Base-by-base conservation (phyloP, 163 green algal species). In the Chlamydomonas reinhardtii region DNA sequence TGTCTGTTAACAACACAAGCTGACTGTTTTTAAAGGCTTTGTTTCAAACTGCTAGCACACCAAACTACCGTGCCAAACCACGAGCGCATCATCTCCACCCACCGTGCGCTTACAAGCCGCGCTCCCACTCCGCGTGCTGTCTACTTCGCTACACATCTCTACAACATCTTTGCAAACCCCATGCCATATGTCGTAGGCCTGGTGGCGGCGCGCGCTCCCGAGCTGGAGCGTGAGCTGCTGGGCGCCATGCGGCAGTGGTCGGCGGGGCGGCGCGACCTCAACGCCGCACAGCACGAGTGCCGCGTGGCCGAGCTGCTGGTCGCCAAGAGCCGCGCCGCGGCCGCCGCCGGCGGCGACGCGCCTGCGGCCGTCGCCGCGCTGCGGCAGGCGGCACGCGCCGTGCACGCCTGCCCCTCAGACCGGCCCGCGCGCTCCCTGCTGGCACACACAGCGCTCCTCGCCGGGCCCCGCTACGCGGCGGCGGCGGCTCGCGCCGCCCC, bases 381-480 rank as follows among this genome's bases (percentile, higher is more conserved):
- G 25, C 82, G 68, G 59, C 37, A 76, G 48, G 76, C 80, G 1
- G 86, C 86, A 0, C 29, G 27, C 29, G 86, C 86, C 64, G 82
- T 91, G 71, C 82, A 82, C 72, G 34, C 59, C 35, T 91, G 86
- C 76, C 89, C 89, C 48, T 88, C 68, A 76, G 76, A 90, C 32
- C 34, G 27, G 25, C 76, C 71, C 31, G 76, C 66, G 29, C 69
- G 86, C 16, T 20, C 83, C 25, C 56, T 83, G 14, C 68, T 91
- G 29, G 78, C 86, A 0, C 15, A 62, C 2, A 27, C 75, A 4
- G 76, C 86, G 43, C 31, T 76, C 0, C 56, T 64, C 43, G 64
- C 39, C 5, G 62, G 76, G 0, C 64, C 65, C 12, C 76, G 76
- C 8, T 54, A 84, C 43, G 76, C 83, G 27, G 54, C 59, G 3